Conservation (phyloP, 331 rosid genomes). For the Telfairia occidentalis region DNA sequence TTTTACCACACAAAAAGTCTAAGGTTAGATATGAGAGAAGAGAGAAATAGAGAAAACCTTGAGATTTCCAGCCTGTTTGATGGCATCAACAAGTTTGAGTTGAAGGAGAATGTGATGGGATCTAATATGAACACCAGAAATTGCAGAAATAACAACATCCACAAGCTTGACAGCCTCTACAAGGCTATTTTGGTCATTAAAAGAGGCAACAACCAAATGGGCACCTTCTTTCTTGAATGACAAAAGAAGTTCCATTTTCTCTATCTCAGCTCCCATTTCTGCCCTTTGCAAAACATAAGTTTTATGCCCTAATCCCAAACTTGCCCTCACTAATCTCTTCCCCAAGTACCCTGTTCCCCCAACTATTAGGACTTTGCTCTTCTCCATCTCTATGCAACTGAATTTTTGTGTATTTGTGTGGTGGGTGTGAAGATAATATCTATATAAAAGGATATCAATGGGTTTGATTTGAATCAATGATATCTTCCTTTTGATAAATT, state of each 20-base stretch:
- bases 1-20: neutral
- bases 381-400: too few relatives aligned
- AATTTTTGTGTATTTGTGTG: too few relatives aligned
- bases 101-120: conserved; percentile 55
- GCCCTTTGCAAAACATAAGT: conserved; percentile 51
- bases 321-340: conserved; percentile 55
- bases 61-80: conserved; percentile 57
- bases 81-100: conserved; percentile 62
- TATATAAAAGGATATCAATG: too few relatives aligned
- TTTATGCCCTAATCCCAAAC: conserved; percentile 42
- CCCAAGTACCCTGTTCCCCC: conserved; percentile 75
- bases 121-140: conserved; percentile 57
- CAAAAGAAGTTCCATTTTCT: conserved; percentile 47
- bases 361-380: conserved; percentile 40
- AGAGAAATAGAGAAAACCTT: conserved; percentile 30
- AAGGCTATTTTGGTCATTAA: conserved; percentile 35
- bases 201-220: conserved; percentile 34
- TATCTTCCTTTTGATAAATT: too few relatives aligned
- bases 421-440: too few relatives aligned
- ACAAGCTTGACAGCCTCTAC: conserved; percentile 49
- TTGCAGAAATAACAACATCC: conserved; percentile 58
- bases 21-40: neutral
- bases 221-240: conserved; percentile 55
- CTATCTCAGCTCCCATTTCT: conserved; percentile 61
- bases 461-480: too few relatives aligned